phyloP scores from a whole-genome alignment of 2,329 filamentous ascomycete species.

The Trichoderma sp. region DNA sequence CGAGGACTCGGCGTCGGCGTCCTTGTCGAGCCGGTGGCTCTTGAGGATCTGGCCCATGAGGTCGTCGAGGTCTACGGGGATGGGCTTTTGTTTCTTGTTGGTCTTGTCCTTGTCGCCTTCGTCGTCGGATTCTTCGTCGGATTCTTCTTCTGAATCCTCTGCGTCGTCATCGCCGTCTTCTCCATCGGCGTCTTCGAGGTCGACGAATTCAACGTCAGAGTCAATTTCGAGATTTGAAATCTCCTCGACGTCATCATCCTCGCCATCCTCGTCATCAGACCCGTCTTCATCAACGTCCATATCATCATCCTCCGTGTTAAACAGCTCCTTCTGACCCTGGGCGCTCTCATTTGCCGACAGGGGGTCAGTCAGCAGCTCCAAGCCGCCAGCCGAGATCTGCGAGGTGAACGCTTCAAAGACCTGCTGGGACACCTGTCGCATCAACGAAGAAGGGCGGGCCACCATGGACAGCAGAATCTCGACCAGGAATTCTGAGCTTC shows the following conservation, averaged over 20 bases:
- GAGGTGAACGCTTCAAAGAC: constrained; percentile 83
- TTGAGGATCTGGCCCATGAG: constrained; percentile 78
- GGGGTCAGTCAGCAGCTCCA: constrained; percentile 68
- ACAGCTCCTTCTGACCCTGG: constrained; percentile 83
- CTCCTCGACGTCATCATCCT: constrained; percentile 47
- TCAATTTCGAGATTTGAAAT: constrained; percentile 48
- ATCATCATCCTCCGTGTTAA: constrained; percentile 67
- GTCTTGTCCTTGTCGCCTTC: constrained; percentile 48
- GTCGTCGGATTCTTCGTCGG: constrained; percentile 50
- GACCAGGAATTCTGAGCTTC: constrained; percentile 71
- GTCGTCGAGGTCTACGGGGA: constrained; percentile 62
- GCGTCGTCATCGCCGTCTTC: constrained; percentile 50
- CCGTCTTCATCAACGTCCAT: constrained; percentile 54
- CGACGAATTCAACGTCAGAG: constrained; percentile 55
- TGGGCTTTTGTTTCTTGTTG: constrained; percentile 43
- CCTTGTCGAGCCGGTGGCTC: constrained; percentile 66
- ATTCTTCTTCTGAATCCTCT: constrained; percentile 47
- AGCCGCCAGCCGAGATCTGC: constrained; percentile 70
- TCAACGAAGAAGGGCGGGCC: constrained; percentile 79
- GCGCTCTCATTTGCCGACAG: constrained; percentile 78
- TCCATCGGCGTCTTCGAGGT: constrained; percentile 47
- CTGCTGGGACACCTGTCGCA: constrained; percentile 83
- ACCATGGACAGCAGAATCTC: constrained; percentile 91
- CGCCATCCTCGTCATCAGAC: constrained; percentile 49
- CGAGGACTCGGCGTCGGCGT: constrained; percentile 56